Evolutionary conservation across 2,329 filamentous ascomycete species (phyloP), one percentile per base, ranked within the genome.

Genomic region (Aspergillus aculeatinus): DNA sequence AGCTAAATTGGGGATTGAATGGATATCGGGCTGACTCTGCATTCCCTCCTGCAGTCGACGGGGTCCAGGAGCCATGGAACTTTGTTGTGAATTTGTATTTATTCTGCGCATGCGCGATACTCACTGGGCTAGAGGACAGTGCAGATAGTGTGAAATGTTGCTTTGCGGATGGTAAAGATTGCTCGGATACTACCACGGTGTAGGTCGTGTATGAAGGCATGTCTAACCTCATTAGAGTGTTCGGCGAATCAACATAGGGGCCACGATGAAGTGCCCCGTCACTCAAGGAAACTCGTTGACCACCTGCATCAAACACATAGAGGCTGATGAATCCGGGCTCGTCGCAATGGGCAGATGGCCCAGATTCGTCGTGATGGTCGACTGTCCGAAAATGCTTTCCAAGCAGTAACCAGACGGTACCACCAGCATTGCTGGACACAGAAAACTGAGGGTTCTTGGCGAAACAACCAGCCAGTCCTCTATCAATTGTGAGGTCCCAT

Each of bases 211-310:
- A 74, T 1, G 81, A 72, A n/a, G 81, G 76, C 60, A 83, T 82
- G 29, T 90, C 84, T 62, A 96, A 83, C 60, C 89, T 88, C 49
- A 96, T 86, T 7, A 99, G 85, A 0, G 91, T 96, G 74, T 98
- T 96, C 1, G 92, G 92, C 2, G 93, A 96, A 75, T 97, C 94
- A 35, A 98, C 92, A 63, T 91, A 96, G n/a, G 91, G 90, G 0
- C 89, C 90, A 39, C 89, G 87, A 67, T 91, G 87, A 0, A 90
- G 74, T 25, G 87, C 85, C 6, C 86, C 86, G 58, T 94, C 90
- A 56, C 86, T 87, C 14, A 95, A 81, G 65, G 91, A 88, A 0
- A 97, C 87, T 52, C 87, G 84, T 39, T 86, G 81, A 2, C 94
- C 93, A 44, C 82, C 73, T 31, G 86, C 85, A 19, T 89, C 83